Base-by-base conservation (phyloP, 2,329 filamentous ascomycete genomes). In the Botrytis tulipae region DNA sequence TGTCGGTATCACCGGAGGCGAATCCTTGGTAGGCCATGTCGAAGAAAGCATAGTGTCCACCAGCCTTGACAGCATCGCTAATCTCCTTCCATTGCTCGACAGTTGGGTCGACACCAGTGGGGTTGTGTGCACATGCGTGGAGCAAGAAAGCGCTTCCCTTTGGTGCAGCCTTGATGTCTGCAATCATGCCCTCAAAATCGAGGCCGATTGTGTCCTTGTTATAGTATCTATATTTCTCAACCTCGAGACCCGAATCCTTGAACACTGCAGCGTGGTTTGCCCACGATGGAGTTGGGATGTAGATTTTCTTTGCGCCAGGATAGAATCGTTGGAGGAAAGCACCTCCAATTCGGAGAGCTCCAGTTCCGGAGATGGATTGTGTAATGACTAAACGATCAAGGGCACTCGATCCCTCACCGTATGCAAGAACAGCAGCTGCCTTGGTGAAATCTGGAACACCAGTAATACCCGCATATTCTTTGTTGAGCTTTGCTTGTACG, bases 11-110 rank as follows among this genome's bases (percentile, higher is more conserved):
- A 79, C 95, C 95, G 77, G 92, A 96, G 79, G 95, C 95, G 82
- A 99, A 98, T 80, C 95, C 95, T 86, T 99, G 95, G 88, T 99
- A 99, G 77, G 95, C 95, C 95, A 98, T 98, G 84, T 98, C 95
- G 86, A 98, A 99, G 90, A 99, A 98, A 80, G 94, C 91, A 83
- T 92, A 97, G 88, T 98, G 95, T 69, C 88, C 91, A 83, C 92
- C 90, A 82, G 90, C 88, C 89, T 97, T 97, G 84, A 97, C 90
- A 75, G 92, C 92, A 75, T 92, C 86, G 84, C 93, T 93, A 83
- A 99, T 96, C 86, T 95, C 87, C 84, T 90, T 90, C 95, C 95
- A 98, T 87, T 98, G 95, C 83, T 93, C 92, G 80, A 90, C 85
- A 60, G 93, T 97, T 51, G 95, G 96, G 85, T 98, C 95, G 80